Evolutionary conservation across 2,329 filamentous ascomycete genomes (phyloP).

Genomic region (Exserohilum turcica): DNA sequence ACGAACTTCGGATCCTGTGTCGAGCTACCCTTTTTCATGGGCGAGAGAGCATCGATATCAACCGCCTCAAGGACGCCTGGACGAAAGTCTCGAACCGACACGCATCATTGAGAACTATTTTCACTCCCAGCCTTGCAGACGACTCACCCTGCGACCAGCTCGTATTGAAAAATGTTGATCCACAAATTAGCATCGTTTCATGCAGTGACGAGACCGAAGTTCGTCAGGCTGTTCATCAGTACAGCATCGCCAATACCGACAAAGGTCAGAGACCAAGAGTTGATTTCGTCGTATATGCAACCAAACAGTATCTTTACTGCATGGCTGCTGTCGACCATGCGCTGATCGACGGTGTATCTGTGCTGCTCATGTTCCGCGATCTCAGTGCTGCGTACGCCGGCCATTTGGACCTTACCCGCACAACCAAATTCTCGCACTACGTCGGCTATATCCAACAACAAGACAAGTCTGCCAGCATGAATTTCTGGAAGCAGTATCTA

Average conservation of each 20-base stretch:
- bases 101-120: slow-evolving; percentile 22
- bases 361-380: slow-evolving; percentile 17
- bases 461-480: no score
- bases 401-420: slow-evolving; percentile 3
- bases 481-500: no score
- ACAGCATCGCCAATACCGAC: slow-evolving; percentile 14
- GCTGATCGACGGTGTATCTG: slow-evolving; percentile 24
- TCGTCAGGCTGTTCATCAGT: neutral
- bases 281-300: slow-evolving; percentile 9
- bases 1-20: no score
- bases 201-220: slow-evolving; percentile 2
- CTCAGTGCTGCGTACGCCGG: slow-evolving; percentile 21
- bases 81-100: slow-evolving; percentile 18
- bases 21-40: no score
- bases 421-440: slow-evolving; percentile 21
- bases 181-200: slow-evolving; percentile 4
- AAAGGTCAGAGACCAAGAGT: slow-evolving; percentile 12
- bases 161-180: slow-evolving; percentile 17
- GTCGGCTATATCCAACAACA: neutral
- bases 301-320: slow-evolving; percentile 32
- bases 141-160: slow-evolving; percentile 25
- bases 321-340: slow-evolving; percentile 25
- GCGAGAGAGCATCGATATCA: no score
- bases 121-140: slow-evolving; percentile 16
- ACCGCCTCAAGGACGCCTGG: neutral